Base-by-base conservation (phyloP, 495 filamentous ascomycete genomes). In the Aspergillus avenaceus region DNA sequence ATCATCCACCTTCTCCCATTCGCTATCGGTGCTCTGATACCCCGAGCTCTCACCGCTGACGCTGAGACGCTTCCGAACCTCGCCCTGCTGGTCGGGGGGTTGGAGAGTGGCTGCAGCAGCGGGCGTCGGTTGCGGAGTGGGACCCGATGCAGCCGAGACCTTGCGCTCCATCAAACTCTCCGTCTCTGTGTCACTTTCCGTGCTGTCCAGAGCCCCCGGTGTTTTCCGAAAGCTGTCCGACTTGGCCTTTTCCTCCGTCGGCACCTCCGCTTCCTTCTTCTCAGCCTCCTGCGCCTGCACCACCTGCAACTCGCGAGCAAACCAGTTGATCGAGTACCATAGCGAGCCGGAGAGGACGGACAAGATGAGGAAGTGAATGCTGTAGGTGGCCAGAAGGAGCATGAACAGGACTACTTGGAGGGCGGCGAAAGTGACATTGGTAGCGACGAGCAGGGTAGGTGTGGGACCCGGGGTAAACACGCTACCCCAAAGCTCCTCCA, bases 311-410 rank as follows among this genome's bases (percentile, higher is more conserved):
- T 98, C 93, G 19, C 66, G 64, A 32, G 90, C 89, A 61, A 98
- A 98, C 93, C 93, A 98, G 71, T 96, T 96, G 69, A 98, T 95
- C 18, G 84, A 81, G 67, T 78, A 87, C 93, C 93, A 98, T 21
- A 98, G 77, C 0, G 88, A 86, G 1, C 70, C 90, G 31, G 82
- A 88, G 8, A 98, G 72, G 41, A 82, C 62, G 6, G 88, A 93
- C 5, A 98, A 76, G 43, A 88, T 75, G 44, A 88, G 56, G 58
- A 97, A 97, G 73, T 98, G 93, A 23, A 92, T 74, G 70, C 87
- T 93, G 67, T 85, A 83, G 5, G 93, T 98, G 26, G 82, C 86
- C 46, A 89, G 52, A 28, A 97, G 80, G 43, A 98, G 85, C 24
- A 67, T 59, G 52, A 91, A 66, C 51, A 98, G 82, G 25, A 95